Evolutionary conservation across 1,284 basidiomycete species (phyloP), one percentile per base, ranked within the genome.

Genomic region (Austropuccinia psidii): DNA sequence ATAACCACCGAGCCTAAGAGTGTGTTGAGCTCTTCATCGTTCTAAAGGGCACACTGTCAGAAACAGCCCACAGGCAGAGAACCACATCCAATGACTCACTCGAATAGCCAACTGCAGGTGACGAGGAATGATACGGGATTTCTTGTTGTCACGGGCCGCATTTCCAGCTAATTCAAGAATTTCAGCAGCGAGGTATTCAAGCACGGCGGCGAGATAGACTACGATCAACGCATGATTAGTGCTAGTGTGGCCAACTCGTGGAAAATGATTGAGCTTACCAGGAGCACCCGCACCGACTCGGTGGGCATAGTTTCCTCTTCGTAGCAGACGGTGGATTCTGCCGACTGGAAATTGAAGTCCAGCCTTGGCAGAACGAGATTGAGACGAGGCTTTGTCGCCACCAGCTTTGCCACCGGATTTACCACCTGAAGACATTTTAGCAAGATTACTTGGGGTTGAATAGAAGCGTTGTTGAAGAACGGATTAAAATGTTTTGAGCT

Each of bases 111-210:
- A 88, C 81, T 93, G 90, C 74, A 93, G 81, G 83, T 93, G 91
- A 81, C 91, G 87, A 75, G 91, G 91, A 19, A 92, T 89, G 81
- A 93, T 93, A 88, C 91, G 90, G 80, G 90, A 89, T 93, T 85
- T 74, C 85, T 88, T 87, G 83, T 89, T 87, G 78, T 89, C 87
- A 76, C 86, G 84, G 31, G 72, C 72, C 58, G 89, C 90, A 83
- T 91, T 91, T 74, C 91, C 91, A 64, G 91, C 90, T 69, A 93
- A 84, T 83, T 93, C 91, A 75, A 92, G 86, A 78, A 93, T 89
- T 82, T 93, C 91, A 62, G 91, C 91, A 31, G 88, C 86, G 61
- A 93, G 85, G 82, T 93, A 91, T 80, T 91, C 90, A 19, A 91
- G 84, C 47, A 90, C 89, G 65, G 89, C 90, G 70, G 91, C 89